Base-by-base conservation (phyloP, 225 moss, liverwort and hornwort species). In the Polytrichum commune region DNA sequence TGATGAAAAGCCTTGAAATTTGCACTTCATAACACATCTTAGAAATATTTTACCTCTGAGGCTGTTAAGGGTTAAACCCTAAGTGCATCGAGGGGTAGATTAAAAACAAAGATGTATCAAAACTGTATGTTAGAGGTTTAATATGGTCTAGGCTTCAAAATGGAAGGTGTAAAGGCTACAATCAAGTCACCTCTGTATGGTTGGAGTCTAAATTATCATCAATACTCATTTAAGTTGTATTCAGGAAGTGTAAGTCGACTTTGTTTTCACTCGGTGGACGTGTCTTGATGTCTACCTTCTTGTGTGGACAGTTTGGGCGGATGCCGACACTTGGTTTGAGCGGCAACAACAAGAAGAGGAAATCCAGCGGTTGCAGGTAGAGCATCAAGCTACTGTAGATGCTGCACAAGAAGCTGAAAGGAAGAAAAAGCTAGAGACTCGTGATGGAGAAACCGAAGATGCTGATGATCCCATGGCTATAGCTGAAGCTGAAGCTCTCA, bases 341-440 rank as follows among this genome's bases (percentile, higher is more conserved):
- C 83, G 95, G 28, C 98, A 98, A 64, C 98, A 95, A 67, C 95
- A 98, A 80, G 98, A 98, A 78, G 98, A 93, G 81, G 93, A 95
- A 78, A 80, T 95, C 75, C 86, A 90, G 76, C 89, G 84, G 20
- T 80, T 98, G 68, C 86, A 93, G 62, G 90, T 84, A 23, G 95
- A 98, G 73, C 98, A 98, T 74, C 88, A 87, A 68, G 98, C 98
- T 1, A 90, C 86, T 23, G 95, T 95, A 18, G 83, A 84, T 76
- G 95, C 95, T 32, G 98, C 98, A 24, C 88, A 92, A 66, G 95
- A 91, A 75, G 95, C 95, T 33, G 97, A 95, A 7, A 76, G 81
- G 32, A 84, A 85, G 66, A 90, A 84, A 38, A 56, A 85, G 62
- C 68, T 23, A 6, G 91, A 85, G 71, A 81, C 61, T 4, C 86